These are phyloP conservation scores for Bocquillonia castaneifolia DNA, from an alignment of 441 rosid species.

Conservation along the genomic window DNA sequence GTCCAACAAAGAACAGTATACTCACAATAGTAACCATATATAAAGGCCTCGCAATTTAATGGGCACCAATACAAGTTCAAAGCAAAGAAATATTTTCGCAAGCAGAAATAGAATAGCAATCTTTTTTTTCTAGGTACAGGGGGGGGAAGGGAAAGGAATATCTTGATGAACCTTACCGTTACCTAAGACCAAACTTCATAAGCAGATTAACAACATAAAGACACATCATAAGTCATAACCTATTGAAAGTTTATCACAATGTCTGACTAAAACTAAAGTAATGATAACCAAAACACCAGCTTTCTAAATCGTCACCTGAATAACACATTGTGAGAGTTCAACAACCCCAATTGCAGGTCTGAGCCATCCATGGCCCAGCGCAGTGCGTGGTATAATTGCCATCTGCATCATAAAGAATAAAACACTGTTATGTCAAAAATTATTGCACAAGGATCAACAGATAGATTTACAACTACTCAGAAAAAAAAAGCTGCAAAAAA, in stretches of 20 bases:
- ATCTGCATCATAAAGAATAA: slow-evolving; percentile 46
- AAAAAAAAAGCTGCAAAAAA: background rate
- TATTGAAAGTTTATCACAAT: background rate
- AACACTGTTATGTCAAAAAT: slow-evolving; percentile 7
- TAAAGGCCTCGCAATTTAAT: background rate
- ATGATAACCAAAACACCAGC: slow-evolving; percentile 2
- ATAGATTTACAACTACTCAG: background rate
- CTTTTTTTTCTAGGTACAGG: background rate
- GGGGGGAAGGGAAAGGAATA: background rate
- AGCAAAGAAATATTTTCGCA: background rate
- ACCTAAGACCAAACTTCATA: background rate
- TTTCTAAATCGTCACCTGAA: slow-evolving; percentile 56
- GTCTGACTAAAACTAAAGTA: background rate
- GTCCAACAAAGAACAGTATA: background rate
- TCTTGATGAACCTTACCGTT: background rate
- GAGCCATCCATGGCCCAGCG: slow-evolving; percentile 97
- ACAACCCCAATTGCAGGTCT: slow-evolving; percentile 92
- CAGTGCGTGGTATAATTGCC: slow-evolving; percentile 84
- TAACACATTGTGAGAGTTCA: slow-evolving; percentile 91
- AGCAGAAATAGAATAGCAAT: background rate
- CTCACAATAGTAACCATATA: background rate
- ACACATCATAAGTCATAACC: slow-evolving; percentile 6
- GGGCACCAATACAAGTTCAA: background rate
- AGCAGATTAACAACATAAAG: background rate
- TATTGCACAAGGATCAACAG: background rate